These are phyloP conservation scores for Myxozyma sirexii DNA, from an alignment of 805 yeast species.

Conservation along the genomic window DNA sequence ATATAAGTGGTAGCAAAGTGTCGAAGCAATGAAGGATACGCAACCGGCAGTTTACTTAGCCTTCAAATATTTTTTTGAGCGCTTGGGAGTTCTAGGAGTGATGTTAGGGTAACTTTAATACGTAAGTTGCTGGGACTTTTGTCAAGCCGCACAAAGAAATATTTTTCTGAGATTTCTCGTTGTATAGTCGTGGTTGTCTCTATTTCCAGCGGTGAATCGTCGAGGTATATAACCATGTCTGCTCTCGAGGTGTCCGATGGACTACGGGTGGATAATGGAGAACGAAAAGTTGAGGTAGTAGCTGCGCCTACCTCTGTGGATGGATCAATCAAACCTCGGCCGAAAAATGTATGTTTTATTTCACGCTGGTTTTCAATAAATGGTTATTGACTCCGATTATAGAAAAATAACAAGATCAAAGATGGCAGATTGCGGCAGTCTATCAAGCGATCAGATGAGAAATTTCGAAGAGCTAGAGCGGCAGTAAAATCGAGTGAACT, in stretches of 20 bases:
- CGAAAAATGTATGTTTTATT: slow-evolving; percentile 7
- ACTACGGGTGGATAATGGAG: neutral
- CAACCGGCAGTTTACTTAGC: neutral
- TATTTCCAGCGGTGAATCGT: no score
- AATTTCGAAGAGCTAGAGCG: slow-evolving; percentile 74
- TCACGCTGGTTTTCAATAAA: neutral
- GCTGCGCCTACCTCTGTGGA: neutral
- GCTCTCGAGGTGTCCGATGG: slow-evolving; percentile 3
- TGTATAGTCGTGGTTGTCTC: no score
- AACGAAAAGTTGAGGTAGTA: neutral
- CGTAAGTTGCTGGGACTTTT: slow-evolving; percentile 1
- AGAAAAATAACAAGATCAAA: slow-evolving; percentile 42
- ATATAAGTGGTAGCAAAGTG: no score
- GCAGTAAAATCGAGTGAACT: slow-evolving; percentile 87
- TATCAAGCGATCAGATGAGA: slow-evolving; percentile 66
- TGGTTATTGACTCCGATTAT: neutral
- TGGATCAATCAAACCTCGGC: slow-evolving; percentile 6
- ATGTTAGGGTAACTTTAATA: slow-evolving; percentile 3
- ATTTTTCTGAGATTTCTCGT: neutral
- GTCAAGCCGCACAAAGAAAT: slow-evolving; percentile 8
- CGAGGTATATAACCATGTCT: neutral
- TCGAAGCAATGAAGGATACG: no score
- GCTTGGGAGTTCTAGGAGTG: slow-evolving; percentile 4
- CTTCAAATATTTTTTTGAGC: slow-evolving; percentile 1
- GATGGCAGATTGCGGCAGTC: slow-evolving; percentile 67